Conservation (phyloP, 2,329 filamentous ascomycete species). For the Clonostachys solani region DNA sequence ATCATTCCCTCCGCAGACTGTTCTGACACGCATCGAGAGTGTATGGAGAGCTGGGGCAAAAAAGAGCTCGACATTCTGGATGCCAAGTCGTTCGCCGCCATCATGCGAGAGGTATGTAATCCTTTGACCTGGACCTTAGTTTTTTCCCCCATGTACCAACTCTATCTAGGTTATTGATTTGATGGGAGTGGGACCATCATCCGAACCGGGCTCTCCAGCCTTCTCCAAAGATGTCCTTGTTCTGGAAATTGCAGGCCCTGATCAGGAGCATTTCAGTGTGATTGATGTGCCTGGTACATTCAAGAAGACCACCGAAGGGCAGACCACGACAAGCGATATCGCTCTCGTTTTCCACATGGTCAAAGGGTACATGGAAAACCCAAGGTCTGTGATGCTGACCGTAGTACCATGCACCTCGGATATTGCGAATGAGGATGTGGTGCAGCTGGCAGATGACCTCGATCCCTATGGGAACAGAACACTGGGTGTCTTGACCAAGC, state of each 20-base stretch:
- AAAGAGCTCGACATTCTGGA: too few species aligned
- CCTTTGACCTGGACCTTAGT: neutral
- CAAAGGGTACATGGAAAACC: conserved; percentile 35
- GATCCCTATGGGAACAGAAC: conserved; percentile 36
- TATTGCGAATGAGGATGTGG: conserved; percentile 34
- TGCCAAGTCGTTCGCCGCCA: too few species aligned
- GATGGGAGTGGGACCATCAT: conserved; percentile 3
- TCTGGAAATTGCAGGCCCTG: conserved; percentile 35
- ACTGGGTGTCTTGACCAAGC: conserved; percentile 52
- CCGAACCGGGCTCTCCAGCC: conserved; percentile 7
- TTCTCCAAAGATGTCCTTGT: conserved; percentile 41
- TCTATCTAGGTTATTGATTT: conserved; percentile 4
- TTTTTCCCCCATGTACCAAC: conserved; percentile 4
- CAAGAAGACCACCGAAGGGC: conserved; percentile 25
- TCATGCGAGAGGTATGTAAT: too few species aligned
- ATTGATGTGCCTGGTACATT: conserved; percentile 53
- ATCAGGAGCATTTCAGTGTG: conserved; percentile 41
- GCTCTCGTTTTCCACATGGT: conserved; percentile 41
- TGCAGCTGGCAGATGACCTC: conserved; percentile 24
- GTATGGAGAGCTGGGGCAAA: too few species aligned
- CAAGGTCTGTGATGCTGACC: conserved; percentile 43
- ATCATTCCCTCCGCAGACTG: too few species aligned
- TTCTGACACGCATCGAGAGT: too few species aligned
- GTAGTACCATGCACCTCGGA: conserved; percentile 35
- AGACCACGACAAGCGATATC: conserved; percentile 39